Conservation (phyloP, 2,329 filamentous ascomycete genomes). For the Aspergillus udagawae region DNA sequence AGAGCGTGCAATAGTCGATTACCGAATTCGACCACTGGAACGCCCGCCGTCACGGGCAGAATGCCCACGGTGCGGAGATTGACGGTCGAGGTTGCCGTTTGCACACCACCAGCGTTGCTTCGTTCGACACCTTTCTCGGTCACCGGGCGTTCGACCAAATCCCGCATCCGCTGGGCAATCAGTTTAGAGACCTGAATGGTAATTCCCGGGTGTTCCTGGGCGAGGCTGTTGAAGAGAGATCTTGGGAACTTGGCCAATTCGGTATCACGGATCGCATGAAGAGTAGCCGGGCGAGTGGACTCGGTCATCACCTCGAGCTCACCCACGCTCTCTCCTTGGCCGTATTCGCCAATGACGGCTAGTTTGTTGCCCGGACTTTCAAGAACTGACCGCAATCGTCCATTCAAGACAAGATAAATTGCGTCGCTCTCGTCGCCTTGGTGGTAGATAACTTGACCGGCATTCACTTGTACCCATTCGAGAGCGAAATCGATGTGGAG, state of each 20-base stretch:
- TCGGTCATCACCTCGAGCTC: conserved; percentile 97
- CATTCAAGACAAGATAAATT: conserved; percentile 96
- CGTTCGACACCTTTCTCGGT: conserved; percentile 62
- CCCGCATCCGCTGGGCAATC: conserved; percentile 90
- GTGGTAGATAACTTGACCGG: conserved; percentile 90
- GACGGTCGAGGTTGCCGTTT: conserved; percentile 70
- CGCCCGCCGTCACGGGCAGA: conserved; percentile 82
- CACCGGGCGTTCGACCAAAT: conserved; percentile 76
- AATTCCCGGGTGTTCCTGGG: conserved; percentile 94
- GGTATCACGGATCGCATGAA: conserved; percentile 94
- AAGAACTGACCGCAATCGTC: conserved; percentile 77
- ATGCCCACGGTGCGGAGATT: conserved; percentile 92
- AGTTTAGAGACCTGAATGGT: conserved; percentile 99
- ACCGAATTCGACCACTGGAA: conserved; percentile 94
- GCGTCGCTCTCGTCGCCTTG: conserved; percentile 94
- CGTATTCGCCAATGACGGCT: conserved; percentile 84
- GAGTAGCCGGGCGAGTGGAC: conserved; percentile 78
- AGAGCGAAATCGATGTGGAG: conserved; percentile 97
- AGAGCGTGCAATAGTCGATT: conserved; percentile 82
- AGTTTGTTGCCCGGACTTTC: conserved; percentile 78
- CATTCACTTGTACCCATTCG: conserved; percentile 96
- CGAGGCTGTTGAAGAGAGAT: conserved; percentile 94
- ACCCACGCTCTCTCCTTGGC: conserved; percentile 95
- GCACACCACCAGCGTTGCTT: conserved; percentile 49
- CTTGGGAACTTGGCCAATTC: conserved; percentile 95